These are phyloP conservation scores for Bombardia bombarda DNA, from an alignment of 495 filamentous ascomycete species.

Conservation along the genomic window DNA sequence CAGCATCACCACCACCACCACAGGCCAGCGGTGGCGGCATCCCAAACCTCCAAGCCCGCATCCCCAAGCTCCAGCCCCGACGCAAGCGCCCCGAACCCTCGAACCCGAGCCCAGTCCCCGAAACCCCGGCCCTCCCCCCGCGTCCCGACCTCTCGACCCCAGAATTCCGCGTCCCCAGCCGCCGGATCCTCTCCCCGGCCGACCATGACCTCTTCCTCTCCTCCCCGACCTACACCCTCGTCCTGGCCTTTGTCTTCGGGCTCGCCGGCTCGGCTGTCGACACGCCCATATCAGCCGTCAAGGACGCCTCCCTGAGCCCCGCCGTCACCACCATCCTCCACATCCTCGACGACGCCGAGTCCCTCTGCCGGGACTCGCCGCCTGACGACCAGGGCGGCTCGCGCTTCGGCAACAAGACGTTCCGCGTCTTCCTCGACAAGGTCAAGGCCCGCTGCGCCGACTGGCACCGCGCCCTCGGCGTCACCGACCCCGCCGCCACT, in stretches of 20 bases:
- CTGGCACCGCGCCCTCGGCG: conserved; percentile 52
- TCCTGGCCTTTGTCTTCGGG: conserved; percentile 76
- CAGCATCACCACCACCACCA: conserved; percentile 3
- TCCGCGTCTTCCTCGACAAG: conserved; percentile 74
- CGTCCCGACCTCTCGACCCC: conserved; percentile 57
- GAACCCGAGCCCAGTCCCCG: conserved; percentile 58
- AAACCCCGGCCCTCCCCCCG: conserved; percentile 62
- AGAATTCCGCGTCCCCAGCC: conserved; percentile 54
- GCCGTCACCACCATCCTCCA: conserved; percentile 55
- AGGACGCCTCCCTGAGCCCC: conserved; percentile 44
- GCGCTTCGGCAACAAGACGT: conserved; percentile 88
- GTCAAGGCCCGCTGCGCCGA: conserved; percentile 44
- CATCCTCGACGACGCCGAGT: conserved; percentile 60
- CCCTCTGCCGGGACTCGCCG: conserved; percentile 57
- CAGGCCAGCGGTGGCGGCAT: conserved; percentile 20
- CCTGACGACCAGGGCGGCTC: conserved; percentile 79
- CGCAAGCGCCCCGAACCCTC: conserved; percentile 42
- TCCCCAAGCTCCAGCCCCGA: conserved; percentile 63
- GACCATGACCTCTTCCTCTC: conserved; percentile 78
- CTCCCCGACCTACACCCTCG: conserved; percentile 68
- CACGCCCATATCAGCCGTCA: conserved; percentile 59
- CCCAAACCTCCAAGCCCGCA: conserved; percentile 51
- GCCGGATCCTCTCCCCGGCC: conserved; percentile 68
- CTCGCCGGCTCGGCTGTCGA: conserved; percentile 78
- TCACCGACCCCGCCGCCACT: conserved; percentile 47